Evolutionary conservation across 345 rosid species (phyloP), one percentile per base, ranked within the genome.

Genomic region (Cardamine occulta): DNA sequence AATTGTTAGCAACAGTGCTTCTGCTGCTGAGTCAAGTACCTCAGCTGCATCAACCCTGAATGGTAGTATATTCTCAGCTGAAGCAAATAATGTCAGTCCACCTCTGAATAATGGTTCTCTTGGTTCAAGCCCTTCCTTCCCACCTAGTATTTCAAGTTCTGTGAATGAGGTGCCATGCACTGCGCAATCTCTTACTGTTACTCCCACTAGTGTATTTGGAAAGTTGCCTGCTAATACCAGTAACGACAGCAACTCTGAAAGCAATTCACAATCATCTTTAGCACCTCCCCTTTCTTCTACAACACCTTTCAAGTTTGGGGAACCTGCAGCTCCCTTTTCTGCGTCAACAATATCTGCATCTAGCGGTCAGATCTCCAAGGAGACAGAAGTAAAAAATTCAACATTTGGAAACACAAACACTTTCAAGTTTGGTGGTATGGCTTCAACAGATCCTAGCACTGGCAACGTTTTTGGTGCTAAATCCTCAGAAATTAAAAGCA

Each of bases 221-320:
- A 57, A 68, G 37, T 23, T 72, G 21, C 34, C 74, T 60, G 42
- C 71, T 14, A 48, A 39, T 70, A 63, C 66, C 29, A 62, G 68
- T 63, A 74, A 51, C 40, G 73, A 69, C 69, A 39, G 70, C 63
- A 67, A 39, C 26, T 28, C 37, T 45, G 17, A 61, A 59, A 70
- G 74, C 58, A 49, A 79, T 40, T 52, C 82, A 37, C 39, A 63
- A 48, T 67, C 82, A 74, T 69, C 80, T 70, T 34, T 84, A 26
- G 80, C 79, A 57, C 80, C 85, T 55, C 75, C 83, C 48, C 9
- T 48, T 53, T 75, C 80, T 61, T 77, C 83, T 62, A 14, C 79
- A 47, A 68, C 87, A 62, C 3, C 75, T 78, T 84, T 84, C 73
- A 83, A 82, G 35, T 75, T 86, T 60, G 86, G 83, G 28, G 79